phyloP scores from a whole-genome alignment of 768 basidiomycete genomes.

The Russula vinacea region DNA sequence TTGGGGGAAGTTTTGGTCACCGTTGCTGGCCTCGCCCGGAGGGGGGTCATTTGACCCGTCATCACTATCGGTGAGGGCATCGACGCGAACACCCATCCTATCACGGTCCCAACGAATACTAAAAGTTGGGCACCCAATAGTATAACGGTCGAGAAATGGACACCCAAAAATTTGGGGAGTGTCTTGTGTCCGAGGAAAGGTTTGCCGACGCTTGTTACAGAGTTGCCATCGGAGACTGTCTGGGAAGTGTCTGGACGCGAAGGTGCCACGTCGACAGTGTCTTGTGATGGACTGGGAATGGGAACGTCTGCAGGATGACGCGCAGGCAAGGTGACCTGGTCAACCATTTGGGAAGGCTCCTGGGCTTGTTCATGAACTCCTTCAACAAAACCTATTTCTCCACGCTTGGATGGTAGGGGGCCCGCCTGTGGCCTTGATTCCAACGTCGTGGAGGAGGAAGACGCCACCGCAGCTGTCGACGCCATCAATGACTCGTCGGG shows the following conservation, averaged over 20 bases:
- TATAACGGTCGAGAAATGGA: conserved; percentile 47
- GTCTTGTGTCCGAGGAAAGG: conserved; percentile 43
- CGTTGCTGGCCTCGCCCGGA: background rate
- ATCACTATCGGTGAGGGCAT: conserved; percentile 30
- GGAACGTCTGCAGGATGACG: conserved; percentile 50
- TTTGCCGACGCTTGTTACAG: conserved; percentile 35
- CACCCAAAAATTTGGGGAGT: conserved; percentile 42
- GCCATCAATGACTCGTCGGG: conserved; percentile 32
- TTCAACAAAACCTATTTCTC: conserved; percentile 62
- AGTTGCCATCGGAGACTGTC: conserved; percentile 29
- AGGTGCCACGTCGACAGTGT: background rate
- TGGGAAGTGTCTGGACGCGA: background rate
- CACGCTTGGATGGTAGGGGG: conserved; percentile 60
- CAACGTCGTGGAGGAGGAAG: conserved; percentile 25
- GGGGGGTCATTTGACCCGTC: conserved; percentile 5
- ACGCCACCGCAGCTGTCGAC: conserved; percentile 31
- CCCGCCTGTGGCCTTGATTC: conserved; percentile 51
- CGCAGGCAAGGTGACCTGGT: conserved; percentile 37
- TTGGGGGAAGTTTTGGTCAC: background rate
- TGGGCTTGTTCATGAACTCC: conserved; percentile 36
- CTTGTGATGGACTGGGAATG: conserved; percentile 23
- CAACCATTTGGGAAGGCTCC: conserved; percentile 14
- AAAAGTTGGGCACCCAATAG: conserved; percentile 41
- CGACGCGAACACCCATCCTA: conserved; percentile 52
- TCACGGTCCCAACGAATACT: conserved; percentile 47